Evolutionary conservation across 2,329 filamentous ascomycete genomes (phyloP).

Genomic region (Xenoacremonium recifei): DNA sequence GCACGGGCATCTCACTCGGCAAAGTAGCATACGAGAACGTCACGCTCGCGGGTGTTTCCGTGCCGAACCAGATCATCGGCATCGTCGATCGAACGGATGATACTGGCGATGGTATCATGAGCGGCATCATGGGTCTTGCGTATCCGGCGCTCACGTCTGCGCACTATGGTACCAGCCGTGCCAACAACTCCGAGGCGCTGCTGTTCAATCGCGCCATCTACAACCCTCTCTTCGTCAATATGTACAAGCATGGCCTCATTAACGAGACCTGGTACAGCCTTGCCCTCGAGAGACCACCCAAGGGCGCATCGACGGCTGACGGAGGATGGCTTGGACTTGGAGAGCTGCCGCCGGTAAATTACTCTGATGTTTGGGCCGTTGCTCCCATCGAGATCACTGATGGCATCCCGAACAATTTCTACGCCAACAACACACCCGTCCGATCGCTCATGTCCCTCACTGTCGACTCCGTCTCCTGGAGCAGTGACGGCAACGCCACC

Average conservation of each 20-base stretch:
- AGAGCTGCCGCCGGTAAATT: constrained; percentile 14
- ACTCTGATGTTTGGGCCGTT: constrained; percentile 11
- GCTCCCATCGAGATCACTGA: constrained; percentile 17
- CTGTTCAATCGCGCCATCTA: constrained; percentile 11
- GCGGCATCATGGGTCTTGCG: constrained; percentile 21
- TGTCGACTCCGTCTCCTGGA: constrained; percentile 12
- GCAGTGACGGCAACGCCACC: constrained; percentile 21
- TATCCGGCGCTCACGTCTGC: constrained; percentile 19
- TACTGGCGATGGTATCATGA: constrained; percentile 15
- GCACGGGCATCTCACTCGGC: constrained; percentile 17
- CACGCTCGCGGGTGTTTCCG: constrained; percentile 18
- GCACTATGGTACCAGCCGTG: constrained; percentile 9
- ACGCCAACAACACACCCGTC: constrained; percentile 5
- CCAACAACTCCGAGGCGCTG: constrained; percentile 6
- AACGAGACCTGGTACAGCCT: constrained; percentile 21
- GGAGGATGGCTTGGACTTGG: constrained; percentile 21
- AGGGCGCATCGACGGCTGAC: constrained; percentile 6
- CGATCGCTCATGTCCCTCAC: constrained; percentile 18
- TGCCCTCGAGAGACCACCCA: constrained; percentile 13
- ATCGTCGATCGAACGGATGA: constrained; percentile 18
- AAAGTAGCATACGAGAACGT: constrained; percentile 14
- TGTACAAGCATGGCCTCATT: constrained; percentile 13
- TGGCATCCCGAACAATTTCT: constrained; percentile 13
- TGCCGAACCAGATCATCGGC: constrained; percentile 16
- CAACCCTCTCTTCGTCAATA: constrained; percentile 14